These are phyloP conservation scores for Didymellaceae sp. DNA, from an alignment of 2,329 filamentous ascomycete species.

Conservation along the genomic window DNA sequence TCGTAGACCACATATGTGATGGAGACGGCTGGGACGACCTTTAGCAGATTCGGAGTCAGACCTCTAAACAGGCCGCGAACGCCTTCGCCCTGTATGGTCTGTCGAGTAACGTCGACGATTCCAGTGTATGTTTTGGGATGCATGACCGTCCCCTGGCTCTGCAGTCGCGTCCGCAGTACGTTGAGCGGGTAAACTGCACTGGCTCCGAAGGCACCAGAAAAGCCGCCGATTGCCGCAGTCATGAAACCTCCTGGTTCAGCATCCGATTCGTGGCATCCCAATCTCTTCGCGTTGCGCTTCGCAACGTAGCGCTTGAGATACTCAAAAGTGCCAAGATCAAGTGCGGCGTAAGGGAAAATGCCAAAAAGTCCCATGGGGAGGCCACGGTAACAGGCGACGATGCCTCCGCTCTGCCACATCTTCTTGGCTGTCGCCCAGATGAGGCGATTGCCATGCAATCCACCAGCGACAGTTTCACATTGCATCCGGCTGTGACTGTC, in stretches of 20 bases:
- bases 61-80: conserved; percentile 90
- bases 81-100: conserved; percentile 84
- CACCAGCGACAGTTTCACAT: conserved; percentile 89
- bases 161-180: conserved; percentile 85
- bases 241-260: conserved; percentile 77
- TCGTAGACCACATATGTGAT: conserved; percentile 64
- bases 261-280: conserved; percentile 81
- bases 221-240: conserved; percentile 87
- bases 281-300: conserved; percentile 70
- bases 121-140: conserved; percentile 90
- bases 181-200: conserved; percentile 96
- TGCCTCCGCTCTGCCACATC: conserved; percentile 80
- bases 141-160: conserved; percentile 92
- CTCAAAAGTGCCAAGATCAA: conserved; percentile 96
- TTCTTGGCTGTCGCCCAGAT: conserved; percentile 83
- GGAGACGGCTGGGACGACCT: conserved; percentile 93
- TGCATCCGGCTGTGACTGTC: conserved; percentile 70
- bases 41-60: conserved; percentile 90
- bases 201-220: conserved; percentile 89
- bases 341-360: conserved; percentile 97
- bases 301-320: conserved; percentile 81
- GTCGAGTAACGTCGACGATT: conserved; percentile 84
- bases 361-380: conserved; percentile 92
- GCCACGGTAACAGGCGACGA: conserved; percentile 84
- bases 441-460: conserved; percentile 80